These are phyloP conservation scores for Macrocybe gigantea DNA, from an alignment of 768 basidiomycete genomes.

Conservation along the genomic window DNA sequence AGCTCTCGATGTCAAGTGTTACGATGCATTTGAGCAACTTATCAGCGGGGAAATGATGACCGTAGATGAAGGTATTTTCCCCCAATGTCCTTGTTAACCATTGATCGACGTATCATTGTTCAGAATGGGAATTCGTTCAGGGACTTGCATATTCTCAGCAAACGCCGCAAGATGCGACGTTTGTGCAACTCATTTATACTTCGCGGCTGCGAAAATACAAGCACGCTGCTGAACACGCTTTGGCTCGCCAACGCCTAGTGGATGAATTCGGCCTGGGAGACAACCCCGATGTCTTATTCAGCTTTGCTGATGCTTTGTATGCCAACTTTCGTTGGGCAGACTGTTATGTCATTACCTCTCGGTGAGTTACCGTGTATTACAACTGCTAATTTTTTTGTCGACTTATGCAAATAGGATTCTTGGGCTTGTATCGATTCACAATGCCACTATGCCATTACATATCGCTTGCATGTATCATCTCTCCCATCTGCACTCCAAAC, in stretches of 20 bases:
- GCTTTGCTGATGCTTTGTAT: slow-evolving; percentile 88
- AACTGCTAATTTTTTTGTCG: not conserved
- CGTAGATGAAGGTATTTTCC: slow-evolving; percentile 79
- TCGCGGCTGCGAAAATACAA: slow-evolving; percentile 88
- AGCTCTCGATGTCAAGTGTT: slow-evolving; percentile 92
- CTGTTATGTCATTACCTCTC: slow-evolving; percentile 82
- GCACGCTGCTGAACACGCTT: slow-evolving; percentile 74
- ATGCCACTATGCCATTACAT: slow-evolving; percentile 87
- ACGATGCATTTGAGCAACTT: slow-evolving; percentile 89
- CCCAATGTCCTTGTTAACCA: not conserved
- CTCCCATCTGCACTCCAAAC: slow-evolving; percentile 81
- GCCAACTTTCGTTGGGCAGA: slow-evolving; percentile 89
- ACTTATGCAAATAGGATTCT: slow-evolving; percentile 57
- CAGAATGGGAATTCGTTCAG: slow-evolving; percentile 97
- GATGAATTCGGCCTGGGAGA: slow-evolving; percentile 81
- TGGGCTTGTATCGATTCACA: slow-evolving; percentile 78
- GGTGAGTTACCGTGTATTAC: slow-evolving; percentile 34
- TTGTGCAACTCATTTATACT: slow-evolving; percentile 90
- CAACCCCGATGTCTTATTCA: slow-evolving; percentile 89
- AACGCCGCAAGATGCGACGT: slow-evolving; percentile 82
- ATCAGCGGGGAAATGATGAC: slow-evolving; percentile 95
- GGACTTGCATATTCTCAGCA: slow-evolving; percentile 78
- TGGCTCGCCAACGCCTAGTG: slow-evolving; percentile 73
- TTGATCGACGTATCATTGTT: not conserved
- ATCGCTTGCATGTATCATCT: slow-evolving; percentile 98